phyloP scores from a whole-genome alignment of 257 asterid species.

The Ilex asprella region DNA sequence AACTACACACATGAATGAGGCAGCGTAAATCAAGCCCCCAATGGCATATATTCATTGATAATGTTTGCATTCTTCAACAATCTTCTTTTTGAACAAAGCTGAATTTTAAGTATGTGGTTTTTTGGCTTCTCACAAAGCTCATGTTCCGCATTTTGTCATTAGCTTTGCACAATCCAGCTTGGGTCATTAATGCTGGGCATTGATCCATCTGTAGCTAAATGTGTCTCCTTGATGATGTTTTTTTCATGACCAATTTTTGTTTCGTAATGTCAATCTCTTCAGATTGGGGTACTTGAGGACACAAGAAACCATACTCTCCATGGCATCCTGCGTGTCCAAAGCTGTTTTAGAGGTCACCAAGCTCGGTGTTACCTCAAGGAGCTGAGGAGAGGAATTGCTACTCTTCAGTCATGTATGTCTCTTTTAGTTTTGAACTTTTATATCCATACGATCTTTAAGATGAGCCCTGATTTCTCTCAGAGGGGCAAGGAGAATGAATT shows the following conservation, averaged over 20 bases:
- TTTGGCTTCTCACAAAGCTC: too few species aligned
- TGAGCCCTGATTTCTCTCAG: background rate
- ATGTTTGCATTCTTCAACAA: too few species aligned
- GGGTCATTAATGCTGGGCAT: too few species aligned
- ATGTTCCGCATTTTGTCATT: too few species aligned
- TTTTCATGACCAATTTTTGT: conserved; percentile 6
- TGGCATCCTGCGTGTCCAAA: conserved; percentile 91
- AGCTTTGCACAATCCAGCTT: too few species aligned
- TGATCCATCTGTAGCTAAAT: too few species aligned
- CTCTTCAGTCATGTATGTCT: conserved; percentile 76
- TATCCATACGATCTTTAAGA: background rate
- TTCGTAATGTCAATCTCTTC: conserved; percentile 11
- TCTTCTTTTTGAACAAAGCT: too few species aligned
- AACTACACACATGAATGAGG: too few species aligned
- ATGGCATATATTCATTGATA: too few species aligned
- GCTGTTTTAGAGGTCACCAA: conserved; percentile 95
- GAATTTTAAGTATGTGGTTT: too few species aligned
- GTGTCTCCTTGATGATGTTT: background rate
- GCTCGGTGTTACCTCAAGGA: conserved; percentile 64
- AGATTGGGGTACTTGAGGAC: conserved; percentile 97
- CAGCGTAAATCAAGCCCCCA: too few species aligned
- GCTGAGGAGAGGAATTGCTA: conserved; percentile 51
- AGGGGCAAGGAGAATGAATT: background rate
- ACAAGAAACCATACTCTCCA: conserved; percentile 89
- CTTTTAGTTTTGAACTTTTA: background rate